phyloP scores from a whole-genome alignment of 1,284 basidiomycete species.

The Fereydounia khargensis region DNA sequence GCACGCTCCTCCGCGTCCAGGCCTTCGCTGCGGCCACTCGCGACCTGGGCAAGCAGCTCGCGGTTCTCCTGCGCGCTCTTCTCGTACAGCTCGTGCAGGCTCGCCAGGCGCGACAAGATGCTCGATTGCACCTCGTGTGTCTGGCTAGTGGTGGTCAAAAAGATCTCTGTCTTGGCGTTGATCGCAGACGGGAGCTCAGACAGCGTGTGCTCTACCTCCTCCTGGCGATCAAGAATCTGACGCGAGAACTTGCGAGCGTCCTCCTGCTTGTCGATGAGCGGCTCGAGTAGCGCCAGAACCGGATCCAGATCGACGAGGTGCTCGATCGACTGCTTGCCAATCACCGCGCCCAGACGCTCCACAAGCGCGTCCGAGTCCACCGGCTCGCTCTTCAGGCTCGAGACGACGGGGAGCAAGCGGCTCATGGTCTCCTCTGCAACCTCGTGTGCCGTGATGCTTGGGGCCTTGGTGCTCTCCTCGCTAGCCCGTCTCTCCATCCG shows the following conservation, averaged over 20 bases:
- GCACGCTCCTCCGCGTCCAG: slow-evolving; percentile 1
- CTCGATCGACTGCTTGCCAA: slow-evolving; percentile 42
- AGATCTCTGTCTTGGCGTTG: slow-evolving; percentile 47
- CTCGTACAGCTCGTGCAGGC: slow-evolving; percentile 6
- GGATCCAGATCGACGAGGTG: slow-evolving; percentile 42
- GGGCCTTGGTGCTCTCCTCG: slow-evolving; percentile 6
- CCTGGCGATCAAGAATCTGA: slow-evolving; percentile 32
- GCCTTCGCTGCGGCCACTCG: no score
- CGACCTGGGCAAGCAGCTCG: neutral
- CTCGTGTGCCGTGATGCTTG: slow-evolving; percentile 5
- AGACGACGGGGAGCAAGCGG: slow-evolving; percentile 21
- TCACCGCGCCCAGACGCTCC: slow-evolving; percentile 15
- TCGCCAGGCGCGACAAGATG: slow-evolving; percentile 8
- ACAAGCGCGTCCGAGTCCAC: slow-evolving; percentile 34
- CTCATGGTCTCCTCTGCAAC: slow-evolving; percentile 26
- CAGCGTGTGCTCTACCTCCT: slow-evolving; percentile 36
- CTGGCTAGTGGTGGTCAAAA: slow-evolving; percentile 18
- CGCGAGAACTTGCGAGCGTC: slow-evolving; percentile 19
- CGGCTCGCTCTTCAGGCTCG: slow-evolving; percentile 28
- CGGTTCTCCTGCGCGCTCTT: slow-evolving; percentile 1
- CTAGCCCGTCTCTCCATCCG: slow-evolving; percentile 2
- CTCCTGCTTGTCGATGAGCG: slow-evolving; percentile 41
- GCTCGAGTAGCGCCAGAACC: slow-evolving; percentile 42
- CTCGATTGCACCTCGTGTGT: slow-evolving; percentile 2
- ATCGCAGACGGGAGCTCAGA: slow-evolving; percentile 35